Evolutionary conservation across 2,329 filamentous ascomycete genomes (phyloP), one percentile per base, ranked within the genome.

Genomic region (Fusarium liriodendri): DNA sequence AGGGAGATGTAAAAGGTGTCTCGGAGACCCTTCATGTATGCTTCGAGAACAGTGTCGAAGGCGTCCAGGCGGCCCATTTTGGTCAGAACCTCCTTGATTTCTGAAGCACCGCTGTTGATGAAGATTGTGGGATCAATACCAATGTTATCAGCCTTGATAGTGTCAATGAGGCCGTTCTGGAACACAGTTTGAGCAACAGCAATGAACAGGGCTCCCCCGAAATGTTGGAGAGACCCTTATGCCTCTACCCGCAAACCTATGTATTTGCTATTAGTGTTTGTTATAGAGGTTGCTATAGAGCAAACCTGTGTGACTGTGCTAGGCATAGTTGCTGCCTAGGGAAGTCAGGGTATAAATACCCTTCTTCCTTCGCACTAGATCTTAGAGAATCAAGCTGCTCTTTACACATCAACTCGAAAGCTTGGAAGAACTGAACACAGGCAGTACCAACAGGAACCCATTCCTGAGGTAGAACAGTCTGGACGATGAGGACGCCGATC

Each of bases 181-280:
- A 94, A 93, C 54, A 93, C 86, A 22, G 91, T 89, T 79, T 94
- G 90, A 0, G 89, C 89, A 11, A 93, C 89, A 7, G 89, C 88
- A 57, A 94, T 88, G 73, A 90, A 89, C 27, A 94, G 82, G 3
- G 92, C 90, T 5, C 91, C 91, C 45, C 91, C 91, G 5, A 94
- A 85, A 2, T n/a, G n/a, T n/a, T n/a, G n/a, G n/a, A n/a, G n/a
- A n/a, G n/a, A n/a, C n/a, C n/a, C n/a, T n/a, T n/a, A n/a, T n/a
- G n/a, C n/a, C n/a, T n/a, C n/a, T n/a, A n/a, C n/a, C n/a, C n/a
- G n/a, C n/a, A n/a, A n/a, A n/a, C n/a, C n/a, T n/a, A n/a, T n/a
- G n/a, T n/a, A n/a, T n/a, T n/a, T n/a, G n/a, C n/a, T n/a, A n/a
- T n/a, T n/a, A n/a, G n/a, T n/a, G n/a, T n/a, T n/a, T n/a, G n/a